Evolutionary conservation across 345 rosid genomes (phyloP).

Genomic region (Rhodamnia argentea): DNA sequence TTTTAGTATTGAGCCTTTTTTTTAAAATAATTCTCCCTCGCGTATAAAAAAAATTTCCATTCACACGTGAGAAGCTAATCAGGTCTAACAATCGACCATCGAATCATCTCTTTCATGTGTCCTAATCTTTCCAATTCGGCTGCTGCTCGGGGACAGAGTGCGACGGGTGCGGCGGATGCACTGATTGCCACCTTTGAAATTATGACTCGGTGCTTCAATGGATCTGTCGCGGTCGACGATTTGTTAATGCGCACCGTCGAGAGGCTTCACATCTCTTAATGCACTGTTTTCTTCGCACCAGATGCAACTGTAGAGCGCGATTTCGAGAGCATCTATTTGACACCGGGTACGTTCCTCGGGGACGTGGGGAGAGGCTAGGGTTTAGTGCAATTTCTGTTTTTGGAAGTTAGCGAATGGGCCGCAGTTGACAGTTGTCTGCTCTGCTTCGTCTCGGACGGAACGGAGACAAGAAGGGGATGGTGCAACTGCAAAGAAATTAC

Average conservation of each 20-base stretch:
- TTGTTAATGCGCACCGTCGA: no score
- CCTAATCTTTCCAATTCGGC: no score
- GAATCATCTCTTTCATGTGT: neutral
- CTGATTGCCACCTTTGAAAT: neutral
- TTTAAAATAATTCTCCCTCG: neutral
- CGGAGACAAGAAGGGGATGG: neutral
- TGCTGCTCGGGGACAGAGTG: no score
- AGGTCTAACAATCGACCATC: neutral
- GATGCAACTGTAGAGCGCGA: no score
- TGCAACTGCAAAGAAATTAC: neutral
- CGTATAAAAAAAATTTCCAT: neutral
- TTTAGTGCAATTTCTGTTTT: neutral
- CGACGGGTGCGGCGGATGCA: neutral
- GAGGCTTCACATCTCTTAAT: neutral
- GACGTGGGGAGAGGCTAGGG: neutral
- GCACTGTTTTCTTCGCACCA: neutral
- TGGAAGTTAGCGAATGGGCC: neutral
- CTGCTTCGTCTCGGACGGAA: neutral
- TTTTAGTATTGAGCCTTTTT: no score
- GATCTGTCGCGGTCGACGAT: neutral
- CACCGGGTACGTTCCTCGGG: neutral
- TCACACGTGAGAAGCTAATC: neutral
- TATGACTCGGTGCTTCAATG: neutral
- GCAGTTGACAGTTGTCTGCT: neutral
- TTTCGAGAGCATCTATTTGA: neutral